Conservation (phyloP, 257 asterid genomes). For the Solanum gracilifrons region DNA sequence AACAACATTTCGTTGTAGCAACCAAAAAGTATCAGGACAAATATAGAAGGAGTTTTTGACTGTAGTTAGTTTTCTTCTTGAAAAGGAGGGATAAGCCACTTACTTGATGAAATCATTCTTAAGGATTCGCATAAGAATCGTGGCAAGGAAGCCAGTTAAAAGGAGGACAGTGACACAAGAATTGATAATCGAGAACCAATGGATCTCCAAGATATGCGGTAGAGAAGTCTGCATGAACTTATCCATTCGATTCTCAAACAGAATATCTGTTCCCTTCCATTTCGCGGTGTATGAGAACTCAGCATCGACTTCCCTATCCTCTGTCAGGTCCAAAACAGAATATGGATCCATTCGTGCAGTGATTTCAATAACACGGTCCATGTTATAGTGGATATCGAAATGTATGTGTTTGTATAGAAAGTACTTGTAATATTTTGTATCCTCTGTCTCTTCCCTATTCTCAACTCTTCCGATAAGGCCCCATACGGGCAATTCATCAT, state of each 20-base stretch:
- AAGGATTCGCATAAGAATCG: slow-evolving; percentile 58
- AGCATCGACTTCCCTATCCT: slow-evolving; percentile 47
- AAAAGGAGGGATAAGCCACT: slow-evolving; percentile 7
- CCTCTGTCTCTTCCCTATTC: slow-evolving; percentile 45
- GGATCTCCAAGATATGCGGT: slow-evolving; percentile 58
- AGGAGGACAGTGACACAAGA: slow-evolving; percentile 63
- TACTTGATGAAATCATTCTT: slow-evolving; percentile 70
- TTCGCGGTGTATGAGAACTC: slow-evolving; percentile 50
- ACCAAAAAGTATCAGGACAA: not conserved
- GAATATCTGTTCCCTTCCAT: slow-evolving; percentile 48
- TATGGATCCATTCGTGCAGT: slow-evolving; percentile 58
- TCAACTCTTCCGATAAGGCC: slow-evolving; percentile 69
- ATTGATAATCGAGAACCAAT: slow-evolving; percentile 67
- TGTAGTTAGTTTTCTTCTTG: no score
- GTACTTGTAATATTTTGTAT: slow-evolving; percentile 53
- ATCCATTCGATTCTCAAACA: slow-evolving; percentile 69
- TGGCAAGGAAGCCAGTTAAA: slow-evolving; percentile 57
- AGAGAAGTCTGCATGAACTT: slow-evolving; percentile 44
- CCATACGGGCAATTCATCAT: slow-evolving; percentile 78
- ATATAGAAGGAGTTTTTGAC: no score
- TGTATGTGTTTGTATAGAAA: slow-evolving; percentile 55
- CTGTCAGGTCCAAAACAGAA: slow-evolving; percentile 57
- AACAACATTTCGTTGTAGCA: not conserved
- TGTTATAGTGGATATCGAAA: slow-evolving; percentile 49
- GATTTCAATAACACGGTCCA: slow-evolving; percentile 68